Base-by-base conservation (phyloP, 2,329 filamentous ascomycete genomes). In the Penicillium verrucosum region DNA sequence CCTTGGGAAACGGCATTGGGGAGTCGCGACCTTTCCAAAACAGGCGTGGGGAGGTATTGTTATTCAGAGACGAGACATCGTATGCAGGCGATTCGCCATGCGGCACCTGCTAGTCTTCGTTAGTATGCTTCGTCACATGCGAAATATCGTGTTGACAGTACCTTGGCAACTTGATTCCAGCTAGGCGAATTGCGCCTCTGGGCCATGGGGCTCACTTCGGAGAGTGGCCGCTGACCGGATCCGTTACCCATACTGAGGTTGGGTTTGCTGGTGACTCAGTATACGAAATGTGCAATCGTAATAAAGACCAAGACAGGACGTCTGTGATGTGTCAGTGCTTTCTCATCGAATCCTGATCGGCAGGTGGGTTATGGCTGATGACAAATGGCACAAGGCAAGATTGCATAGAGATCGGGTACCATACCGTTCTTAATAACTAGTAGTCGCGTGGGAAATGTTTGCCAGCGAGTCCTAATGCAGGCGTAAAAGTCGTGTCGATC, bases 181-280 rank as follows among this genome's bases (percentile, higher is more conserved):
- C 89, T 95, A 51, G 92, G 92, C 49, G 92, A 97, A 79, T 97
- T 97, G 68, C 92, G 85, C 72, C 93, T 85, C 75, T 86, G 88
- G 76, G 92, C 90, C 60, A 89, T 89, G 51, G 89, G 89, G 66
- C 89, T 90, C 70, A 99, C 86, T 79, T 99, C 94, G 60, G 91
- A 89, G 63, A 99, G 83, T 57, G 94, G 89, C 67, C 89, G 86
- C 70, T 87, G 84, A 82, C 74, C 75, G 56, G 74, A 77, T 68
- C 82, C 80, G 72, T 78, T 81, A 54, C 78, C 71, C 80, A 84
- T 83, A 74, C 87, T 92, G 68, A 79, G 75, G 43, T 88, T 85
- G 58, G 87, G 86, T 52, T 81, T 54, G 30, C 14, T 25, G 21
- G 25, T 41, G 44, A 34, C 8, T 27, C 40, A 21, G 41, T 37